These are phyloP conservation scores for Xylaria sp. DNA, from an alignment of 2,329 filamentous ascomycete genomes.

Conservation along the genomic window DNA sequence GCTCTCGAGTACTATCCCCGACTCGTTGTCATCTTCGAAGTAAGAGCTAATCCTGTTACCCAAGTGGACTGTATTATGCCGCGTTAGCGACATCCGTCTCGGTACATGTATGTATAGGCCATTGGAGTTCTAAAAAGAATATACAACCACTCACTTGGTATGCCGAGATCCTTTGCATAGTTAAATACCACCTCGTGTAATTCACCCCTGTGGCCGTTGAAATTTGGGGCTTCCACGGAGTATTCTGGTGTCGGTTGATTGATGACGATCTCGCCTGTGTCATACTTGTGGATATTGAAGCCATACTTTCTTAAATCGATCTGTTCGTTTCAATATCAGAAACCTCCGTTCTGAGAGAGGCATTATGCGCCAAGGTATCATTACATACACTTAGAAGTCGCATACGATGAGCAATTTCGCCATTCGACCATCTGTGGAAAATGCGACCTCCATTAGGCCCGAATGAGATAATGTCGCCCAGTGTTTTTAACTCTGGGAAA, in stretches of 20 bases:
- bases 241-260: constrained; percentile 56
- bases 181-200: constrained; percentile 64
- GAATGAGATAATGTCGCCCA: constrained; percentile 68
- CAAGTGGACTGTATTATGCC: constrained; percentile 48
- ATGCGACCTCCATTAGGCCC: constrained; percentile 66
- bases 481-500: constrained; percentile 60
- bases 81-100: neutral
- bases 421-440: constrained; percentile 62
- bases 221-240: constrained; percentile 56
- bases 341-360: too few species aligned
- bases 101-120: neutral
- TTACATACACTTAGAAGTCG: constrained; percentile 48
- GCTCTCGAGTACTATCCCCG: constrained; percentile 57
- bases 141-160: constrained; percentile 47
- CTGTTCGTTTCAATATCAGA: neutral
- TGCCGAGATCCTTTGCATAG: constrained; percentile 60
- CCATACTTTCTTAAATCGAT: constrained; percentile 60
- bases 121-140: too few species aligned
- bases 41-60: constrained; percentile 58
- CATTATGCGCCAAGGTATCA: too few species aligned
- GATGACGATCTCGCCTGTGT: constrained; percentile 63
- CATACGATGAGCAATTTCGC: constrained; percentile 53
- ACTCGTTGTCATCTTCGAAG: constrained; percentile 56
- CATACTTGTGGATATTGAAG: constrained; percentile 67
- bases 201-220: constrained; percentile 67